Evolutionary conservation across 345 rosid genomes (phyloP), one percentile per base, ranked within the genome.

Genomic region (Balakata baccata): DNA sequence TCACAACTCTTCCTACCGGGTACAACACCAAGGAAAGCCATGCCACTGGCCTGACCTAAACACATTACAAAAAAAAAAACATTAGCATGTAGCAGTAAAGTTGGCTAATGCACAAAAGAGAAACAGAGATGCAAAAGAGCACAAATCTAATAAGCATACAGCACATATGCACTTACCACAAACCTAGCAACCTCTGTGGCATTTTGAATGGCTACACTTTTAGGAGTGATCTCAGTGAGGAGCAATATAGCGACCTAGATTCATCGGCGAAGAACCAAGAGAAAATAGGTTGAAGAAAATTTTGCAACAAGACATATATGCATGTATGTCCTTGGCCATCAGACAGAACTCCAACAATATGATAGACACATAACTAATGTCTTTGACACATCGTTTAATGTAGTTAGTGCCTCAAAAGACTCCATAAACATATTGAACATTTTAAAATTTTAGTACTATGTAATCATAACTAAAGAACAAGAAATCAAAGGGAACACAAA

Each of bases 31-130:
- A 82, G 75, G 99, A 95, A 70, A 95, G 97, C 98, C 98, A 95
- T 57, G 98, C 97, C 81, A 93, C 99, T 81, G 97, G 99, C 80
- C 93, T 95, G 85, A 92, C 99, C 99, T 95, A 87, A 81, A 92
- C 65, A 72, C 77, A 85, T 80, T 71, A 74, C 77, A 75, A 81
- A 76, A 66, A 86, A 67, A 59, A 80, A n/a, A n/a, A n/a, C 34
- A 43, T 73, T 81, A 76, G 78, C 69, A 82, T 43, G 74, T 51
- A 68, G 61, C 25, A 65, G 54, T 58, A n/a, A n/a, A n/a, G n/a
- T n/a, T 16, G 74, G 63, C 61, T 43, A 47, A 56, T 29, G 54
- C 47, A 29, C 16, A 57, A 16, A 65, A 65, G 71, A 78, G 45
- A 46, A 10, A 64, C 16, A 62, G 13, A 53, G 53, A 49, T 11